Base-by-base conservation (phyloP, 2,329 filamentous ascomycete species). In the Neoscytalidium dimidiatum region DNA sequence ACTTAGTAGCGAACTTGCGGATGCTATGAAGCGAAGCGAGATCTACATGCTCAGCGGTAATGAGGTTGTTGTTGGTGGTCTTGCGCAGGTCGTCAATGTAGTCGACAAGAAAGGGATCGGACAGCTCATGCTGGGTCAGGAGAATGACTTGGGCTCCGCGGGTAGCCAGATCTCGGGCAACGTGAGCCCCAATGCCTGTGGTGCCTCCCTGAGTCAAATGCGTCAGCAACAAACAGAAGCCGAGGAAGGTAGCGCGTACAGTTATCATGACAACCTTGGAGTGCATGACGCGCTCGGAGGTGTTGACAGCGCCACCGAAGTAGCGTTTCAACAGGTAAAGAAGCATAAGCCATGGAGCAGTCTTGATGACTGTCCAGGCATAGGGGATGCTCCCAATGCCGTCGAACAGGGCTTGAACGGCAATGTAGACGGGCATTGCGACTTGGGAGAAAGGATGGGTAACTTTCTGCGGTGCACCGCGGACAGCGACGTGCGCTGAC, bases 1-100 rank as follows among this genome's bases (percentile, higher is more conserved):
- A 99, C 81, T 92, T 94, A 0, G 95, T 99, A 13, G 95, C 95
- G 76, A 99, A 99, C 68, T 89, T 85, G 43, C 95, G 91, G 71
- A 99, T 90, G 76, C 92, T 96, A 76, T 97, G 88, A n/a, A 99
- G 83, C 17, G 90, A 94, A 13, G 90, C 81, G 29, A 99, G 86
- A 74, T 99, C 93, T 71, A 97, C 92, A 79, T 97, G 92, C 78
- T 99, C 95, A 66, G 95, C 93, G 72, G 96, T 98, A 70, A 99
- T 92, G 73, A 99, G 84, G 66, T 94, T 84, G 79, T 98, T 98
- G 33, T 86, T 85, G 7, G 92, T 92, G 62, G 85, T 83, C 29
- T 85, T 82, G 64, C 96, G 90, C 46, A 99, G 79, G 75, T 97
- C 94, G 70, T 96, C 90, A 71, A 99, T 91, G 78, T 92, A 96